Base-by-base conservation (phyloP, 306 rosid genomes). In the Bauhinia variegata region DNA sequence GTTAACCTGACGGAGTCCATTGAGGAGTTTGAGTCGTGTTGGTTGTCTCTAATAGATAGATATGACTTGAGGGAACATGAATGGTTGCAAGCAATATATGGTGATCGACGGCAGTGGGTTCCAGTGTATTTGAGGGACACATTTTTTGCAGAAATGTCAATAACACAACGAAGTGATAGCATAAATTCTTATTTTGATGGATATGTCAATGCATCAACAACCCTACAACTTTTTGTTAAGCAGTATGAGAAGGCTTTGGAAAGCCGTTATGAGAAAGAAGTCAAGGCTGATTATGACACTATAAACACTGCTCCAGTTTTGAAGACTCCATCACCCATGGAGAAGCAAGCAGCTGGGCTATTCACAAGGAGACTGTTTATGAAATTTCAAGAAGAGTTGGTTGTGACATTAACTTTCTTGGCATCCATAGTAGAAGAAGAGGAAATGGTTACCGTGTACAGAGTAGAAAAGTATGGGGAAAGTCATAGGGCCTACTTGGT, bases 151-250 rank as follows among this genome's bases (percentile, higher is more conserved):
- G 78, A 77, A 71, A 71, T 77, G 78, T 65, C 77, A 3, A 66
- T 71, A 58, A 71, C 82, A 36, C 78, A 77, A 37, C 39, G 64
- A 16, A 77, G 78, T 15, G 71, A 78, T 15, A 78, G 54, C 77
- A 72, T 72, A 70, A 78, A 78, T 48, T 78, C 74, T n/a, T 78
- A 78, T 61, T 78, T 78, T 59, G 82, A 72, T 52, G 82, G 82
- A 46, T 78, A 71, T 78, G 32, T 78, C 60, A 78, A 72, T 60
- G 78, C 78, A 53, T 78, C 82, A 43, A 78, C 78, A 60, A 59
- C 74, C 8, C 55, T 78, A 4, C 78, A 66, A 43, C 59, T 71
- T 44, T 72, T 78, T 72, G 70, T 78, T 15, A 78, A 66, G 74
- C 78, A 60, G 67, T 72, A 65, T 37, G 78, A 78, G 73, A 72